These are phyloP conservation scores for Lizonia empirigonia DNA, from an alignment of 2,329 filamentous ascomycete species.

Conservation along the genomic window DNA sequence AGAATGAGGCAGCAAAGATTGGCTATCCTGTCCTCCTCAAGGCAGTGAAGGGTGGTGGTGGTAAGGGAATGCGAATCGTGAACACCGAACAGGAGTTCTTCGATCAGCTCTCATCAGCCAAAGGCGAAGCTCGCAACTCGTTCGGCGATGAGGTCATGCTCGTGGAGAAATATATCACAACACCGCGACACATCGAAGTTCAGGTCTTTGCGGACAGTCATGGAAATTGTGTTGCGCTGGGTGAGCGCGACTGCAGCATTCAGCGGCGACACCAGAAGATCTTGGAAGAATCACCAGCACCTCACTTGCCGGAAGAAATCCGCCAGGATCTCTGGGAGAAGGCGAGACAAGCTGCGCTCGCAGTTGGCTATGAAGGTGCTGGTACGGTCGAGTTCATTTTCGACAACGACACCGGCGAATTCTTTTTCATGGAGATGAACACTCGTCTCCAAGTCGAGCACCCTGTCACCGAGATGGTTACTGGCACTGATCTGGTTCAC, in stretches of 20 bases:
- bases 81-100: conserved; percentile 62
- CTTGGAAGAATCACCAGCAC: conserved; percentile 68
- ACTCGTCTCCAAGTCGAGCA: conserved; percentile 94
- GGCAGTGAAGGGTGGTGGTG: conserved; percentile 68
- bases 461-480: conserved; percentile 85
- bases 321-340: conserved; percentile 70
- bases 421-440: conserved; percentile 77
- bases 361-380: conserved; percentile 69
- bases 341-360: conserved; percentile 65
- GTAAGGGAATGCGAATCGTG: conserved; percentile 74
- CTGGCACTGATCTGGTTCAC: conserved; percentile 79
- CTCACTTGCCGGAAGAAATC: conserved; percentile 63
- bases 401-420: conserved; percentile 68
- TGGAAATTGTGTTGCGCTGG: conserved; percentile 67
- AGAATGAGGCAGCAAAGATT: conserved; percentile 74
- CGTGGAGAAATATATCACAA: conserved; percentile 71
- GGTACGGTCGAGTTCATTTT: conserved; percentile 73
- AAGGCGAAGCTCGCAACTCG: conserved; percentile 66
- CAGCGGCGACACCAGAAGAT: conserved; percentile 71
- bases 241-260: conserved; percentile 70
- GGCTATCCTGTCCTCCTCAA: conserved; percentile 69
- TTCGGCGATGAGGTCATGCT: conserved; percentile 71
- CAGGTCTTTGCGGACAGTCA: conserved; percentile 71
- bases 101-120: conserved; percentile 66
- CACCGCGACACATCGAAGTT: conserved; percentile 69